Evolutionary conservation across 768 basidiomycete genomes (phyloP), one percentile per base, ranked within the genome.

Genomic region (Russula dissimulans): DNA sequence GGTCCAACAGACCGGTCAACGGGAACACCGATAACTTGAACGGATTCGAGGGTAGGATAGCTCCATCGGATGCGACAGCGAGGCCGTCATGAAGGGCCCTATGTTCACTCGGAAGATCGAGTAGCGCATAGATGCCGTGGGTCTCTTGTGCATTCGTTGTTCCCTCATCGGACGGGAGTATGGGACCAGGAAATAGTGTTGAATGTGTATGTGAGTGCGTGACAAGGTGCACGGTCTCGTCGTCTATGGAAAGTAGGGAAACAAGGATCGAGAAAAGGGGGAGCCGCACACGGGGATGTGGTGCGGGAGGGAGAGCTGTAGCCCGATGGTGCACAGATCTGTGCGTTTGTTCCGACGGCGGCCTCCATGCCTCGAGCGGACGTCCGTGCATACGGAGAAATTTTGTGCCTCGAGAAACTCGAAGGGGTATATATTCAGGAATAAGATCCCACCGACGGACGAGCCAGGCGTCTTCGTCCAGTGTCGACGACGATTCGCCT

Each of bases 221-320:
- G 22, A 57, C 22, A 18, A 57, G 56, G 38, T 50, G 41, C 15
- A 43, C 42, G 47, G 47, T 57, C 39, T 29, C 10, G 5, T 55
- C 54, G 32, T 60, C 53, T 36, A 55, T 22, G 26, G 54, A 55
- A 29, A 60, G 47, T 22, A 60, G 41, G 32, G 59, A 42, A 15
- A n/a, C 41, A 14, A 49, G 22, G 38, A 39, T 3, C 1, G 48
- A 38, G 41, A 11, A 18, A 31, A 31, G 42, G 36, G 5, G 49
- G 43, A 36, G 9, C 48, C 3, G 49, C 36, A 7, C 36, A 26
- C 22, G 22, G 22, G 22, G 22, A 26, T 26, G 22, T 26, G 22
- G 22, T 26, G 22, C 22, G 22, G 22, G 22, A 34, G 3, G 36
- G 3, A 34, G 42, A 32, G 32, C 11, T 1, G 18, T 12, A 15